phyloP scores from a whole-genome alignment of 352 stramenopile genomes.

The Phytophthora citricola region DNA sequence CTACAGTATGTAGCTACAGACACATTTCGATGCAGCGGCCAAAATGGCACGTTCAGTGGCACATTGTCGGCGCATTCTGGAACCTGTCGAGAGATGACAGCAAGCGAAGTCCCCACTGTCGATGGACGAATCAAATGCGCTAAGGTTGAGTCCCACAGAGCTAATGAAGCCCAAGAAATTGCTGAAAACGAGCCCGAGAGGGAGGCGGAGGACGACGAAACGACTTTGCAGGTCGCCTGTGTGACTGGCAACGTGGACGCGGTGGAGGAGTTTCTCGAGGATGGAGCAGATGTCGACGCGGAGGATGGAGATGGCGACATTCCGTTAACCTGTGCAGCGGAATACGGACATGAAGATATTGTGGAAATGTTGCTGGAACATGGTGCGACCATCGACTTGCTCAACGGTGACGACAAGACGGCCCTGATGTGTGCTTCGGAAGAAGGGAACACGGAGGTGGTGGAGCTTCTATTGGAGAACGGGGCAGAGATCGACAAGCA shows the following conservation, averaged over 20 bases:
- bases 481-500: conserved; percentile 2
- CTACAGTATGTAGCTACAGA: too few relatives aligned
- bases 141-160: too few relatives aligned
- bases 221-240: background rate
- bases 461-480: background rate
- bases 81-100: too few relatives aligned
- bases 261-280: background rate
- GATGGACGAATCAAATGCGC: too few relatives aligned
- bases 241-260: background rate
- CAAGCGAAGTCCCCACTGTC: too few relatives aligned
- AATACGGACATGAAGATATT: conserved; percentile 1
- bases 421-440: conserved; percentile 3
- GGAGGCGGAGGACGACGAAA: too few relatives aligned
- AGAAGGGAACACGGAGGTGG: background rate
- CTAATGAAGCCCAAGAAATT: too few relatives aligned
- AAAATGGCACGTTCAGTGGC: too few relatives aligned
- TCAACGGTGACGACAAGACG: background rate
- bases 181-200: too few relatives aligned
- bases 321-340: background rate
- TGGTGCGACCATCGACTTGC: background rate
- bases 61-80: too few relatives aligned
- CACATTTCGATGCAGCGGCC: too few relatives aligned
- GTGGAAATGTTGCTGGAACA: conserved; percentile 1
- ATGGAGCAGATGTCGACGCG: background rate
- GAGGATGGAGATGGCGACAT: conserved; percentile 1